A percentile compares a stretch with the other conserved stretches of the same genome.
These are phyloP conservation scores for Porphyrellus cyaneotinctus DNA, from an alignment of 768 basidiomycete genomes.

Conservation along the genomic window DNA sequence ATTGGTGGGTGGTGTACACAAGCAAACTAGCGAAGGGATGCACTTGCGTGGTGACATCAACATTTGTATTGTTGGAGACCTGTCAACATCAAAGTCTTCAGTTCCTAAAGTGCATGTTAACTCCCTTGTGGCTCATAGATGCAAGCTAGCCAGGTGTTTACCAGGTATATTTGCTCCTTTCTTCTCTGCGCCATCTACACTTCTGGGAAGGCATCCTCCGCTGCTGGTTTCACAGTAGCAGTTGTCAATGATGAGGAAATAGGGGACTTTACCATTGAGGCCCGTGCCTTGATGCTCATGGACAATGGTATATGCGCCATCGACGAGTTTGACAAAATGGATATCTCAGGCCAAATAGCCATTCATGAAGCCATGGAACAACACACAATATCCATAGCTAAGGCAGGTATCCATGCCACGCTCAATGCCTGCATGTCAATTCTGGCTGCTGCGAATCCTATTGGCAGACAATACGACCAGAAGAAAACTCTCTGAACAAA, in stretches of 20 bases:
- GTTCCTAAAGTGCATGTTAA: slow-evolving; percentile 80
- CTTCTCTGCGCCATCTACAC: slow-evolving; percentile 97
- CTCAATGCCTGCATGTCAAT: slow-evolving; percentile 97
- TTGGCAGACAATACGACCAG: slow-evolving; percentile 94
- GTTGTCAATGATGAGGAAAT: slow-evolving; percentile 99
- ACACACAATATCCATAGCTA: slow-evolving; percentile 98
- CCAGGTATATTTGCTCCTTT: slow-evolving; percentile 95
- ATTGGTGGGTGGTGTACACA: slow-evolving; percentile 98
- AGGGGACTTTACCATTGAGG: slow-evolving; percentile 99
- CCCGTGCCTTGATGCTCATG: slow-evolving; percentile 97
- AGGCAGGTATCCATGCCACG: slow-evolving; percentile 98
- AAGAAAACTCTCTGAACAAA: slow-evolving; percentile 90
- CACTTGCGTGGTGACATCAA: slow-evolving; percentile 98
- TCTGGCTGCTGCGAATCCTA: slow-evolving; percentile 94
- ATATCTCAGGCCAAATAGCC: slow-evolving; percentile 95
- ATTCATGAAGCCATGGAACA: slow-evolving; percentile 99
- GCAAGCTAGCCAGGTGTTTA: background rate
- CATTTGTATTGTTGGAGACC: slow-evolving; percentile 97
- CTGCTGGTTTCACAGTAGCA: slow-evolving; percentile 96
- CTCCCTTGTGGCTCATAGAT: background rate
- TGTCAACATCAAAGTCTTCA: slow-evolving; percentile 97
- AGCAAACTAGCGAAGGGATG: slow-evolving; percentile 94
- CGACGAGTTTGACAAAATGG: slow-evolving; percentile 99
- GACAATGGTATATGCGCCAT: slow-evolving; percentile 99
- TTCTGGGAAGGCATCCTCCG: slow-evolving; percentile 98